These are phyloP conservation scores for Hordeum vulgare DNA, from an alignment of 176 grass and related monocot genomes.

Conservation along the genomic window MorexV3_pseudomolecules_assembly NC_058521.1:600930548-600931047, in stretches of 20 bases:
- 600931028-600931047: neutral
- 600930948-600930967: neutral
- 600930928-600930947: conserved; percentile 1
- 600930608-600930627: conserved; percentile 69
- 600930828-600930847: conserved; percentile 70
- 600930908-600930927: conserved; percentile 19
- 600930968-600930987: neutral
- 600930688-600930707: conserved; percentile 80
- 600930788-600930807: conserved; percentile 57
- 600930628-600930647: conserved; percentile 61
- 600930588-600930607: conserved; percentile 73
- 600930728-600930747: conserved; percentile 87
- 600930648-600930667: conserved; percentile 36
- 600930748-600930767: conserved; percentile 77
- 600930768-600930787: conserved; percentile 83
- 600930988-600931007: neutral
- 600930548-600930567: conserved; percentile 89
- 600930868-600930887: conserved; percentile 83
- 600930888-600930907: conserved; percentile 64
- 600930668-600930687: conserved; percentile 45
- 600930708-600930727: conserved; percentile 77
- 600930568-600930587: conserved; percentile 88
- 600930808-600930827: conserved; percentile 42
- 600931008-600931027: neutral
- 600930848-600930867: conserved; percentile 88